Base-by-base conservation (phyloP, 2,329 filamentous ascomycete species). In the Daldinia sp. region DNA sequence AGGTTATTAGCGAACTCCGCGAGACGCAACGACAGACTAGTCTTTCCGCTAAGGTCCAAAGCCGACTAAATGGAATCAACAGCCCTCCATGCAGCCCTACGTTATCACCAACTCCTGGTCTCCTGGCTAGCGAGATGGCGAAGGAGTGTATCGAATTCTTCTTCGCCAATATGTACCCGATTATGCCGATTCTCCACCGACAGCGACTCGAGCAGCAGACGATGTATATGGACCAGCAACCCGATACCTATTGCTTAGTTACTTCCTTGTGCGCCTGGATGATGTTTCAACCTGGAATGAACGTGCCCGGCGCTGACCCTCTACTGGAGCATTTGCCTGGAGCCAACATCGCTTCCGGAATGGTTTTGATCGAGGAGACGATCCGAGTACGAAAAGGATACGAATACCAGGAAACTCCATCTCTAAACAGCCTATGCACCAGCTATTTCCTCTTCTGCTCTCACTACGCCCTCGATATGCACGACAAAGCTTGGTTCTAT, bases 381-480 rank as follows among this genome's bases (percentile, higher is more conserved):
- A 74, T 88, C 13, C 82, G 86, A n/a, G 86, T 89, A 3, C 83
- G 87, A 57, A 88, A 87, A 72, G 83, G 84, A 19, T 85, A 83
- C 66, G 87, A 90, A 61, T 86, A 87, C 65, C 79, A 85, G 29
- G 85, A 86, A 52, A 78, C 78, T 11, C 82, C 87, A 6, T 85
- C 80, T 7, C 75, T 85, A 61, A 86, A 87, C 69, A 84, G 80
- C 43, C 75, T 92, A 10, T 86, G 88, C 61, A 92, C 90, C n/a
- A 93, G 89, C 55, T 93, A 91, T 76, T 93, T 94, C 74, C 75
- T 94, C 23, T 93, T 92, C 70, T 89, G 86, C 34, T 89, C 88
- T 60, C 87, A 90, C 74, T 89, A 90, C 63, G 89, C 87, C 34
- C 79, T 92, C 47, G 90, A 93, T 65, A 82, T 88, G 74, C 90